phyloP scores from a whole-genome alignment of 805 yeast genomes.

The Candida ortonii region DNA sequence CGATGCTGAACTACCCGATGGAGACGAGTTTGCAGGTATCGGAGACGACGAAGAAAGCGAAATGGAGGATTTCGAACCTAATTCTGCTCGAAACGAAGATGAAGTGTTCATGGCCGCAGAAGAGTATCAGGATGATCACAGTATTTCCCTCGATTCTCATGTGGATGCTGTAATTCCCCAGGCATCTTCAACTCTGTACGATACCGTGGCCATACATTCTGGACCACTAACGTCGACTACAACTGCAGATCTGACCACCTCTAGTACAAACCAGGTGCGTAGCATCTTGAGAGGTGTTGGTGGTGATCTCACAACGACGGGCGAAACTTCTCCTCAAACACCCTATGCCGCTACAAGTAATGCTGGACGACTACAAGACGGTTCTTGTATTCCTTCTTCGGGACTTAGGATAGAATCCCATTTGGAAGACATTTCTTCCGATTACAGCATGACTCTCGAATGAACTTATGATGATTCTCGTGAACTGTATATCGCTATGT shows the following conservation, averaged over 20 bases:
- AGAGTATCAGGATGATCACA: constrained; percentile 37
- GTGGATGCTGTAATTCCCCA: constrained; percentile 10
- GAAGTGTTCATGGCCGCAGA: constrained; percentile 37
- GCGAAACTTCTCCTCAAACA: constrained; percentile 22
- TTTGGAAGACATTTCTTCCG: constrained; percentile 20
- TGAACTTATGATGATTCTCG: constrained; percentile 4
- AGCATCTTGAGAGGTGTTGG: constrained; percentile 5
- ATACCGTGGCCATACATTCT: constrained; percentile 8
- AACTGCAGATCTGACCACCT: constrained; percentile 11
- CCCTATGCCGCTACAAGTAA: constrained; percentile 10
- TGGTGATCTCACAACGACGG: constrained; percentile 14
- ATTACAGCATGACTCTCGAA: constrained; percentile 33
- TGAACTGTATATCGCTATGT: too few species aligned
- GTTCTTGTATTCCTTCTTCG: constrained; percentile 15
- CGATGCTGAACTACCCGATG: constrained; percentile 47
- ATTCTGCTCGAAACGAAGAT: constrained; percentile 10
- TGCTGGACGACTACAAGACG: constrained; percentile 9
- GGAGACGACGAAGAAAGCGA: constrained; percentile 13
- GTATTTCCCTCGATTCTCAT: constrained; percentile 25
- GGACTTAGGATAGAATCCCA: constrained; percentile 13
- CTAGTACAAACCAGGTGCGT: constrained; percentile 10
- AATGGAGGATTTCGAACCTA: constrained; percentile 5
- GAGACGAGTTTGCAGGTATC: constrained; percentile 34
- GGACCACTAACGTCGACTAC: constrained; percentile 17
- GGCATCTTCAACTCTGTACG: constrained; percentile 8